Evolutionary conservation across 2,329 filamentous ascomycete species (phyloP).

Genomic region (Dissoconium aciculare): DNA sequence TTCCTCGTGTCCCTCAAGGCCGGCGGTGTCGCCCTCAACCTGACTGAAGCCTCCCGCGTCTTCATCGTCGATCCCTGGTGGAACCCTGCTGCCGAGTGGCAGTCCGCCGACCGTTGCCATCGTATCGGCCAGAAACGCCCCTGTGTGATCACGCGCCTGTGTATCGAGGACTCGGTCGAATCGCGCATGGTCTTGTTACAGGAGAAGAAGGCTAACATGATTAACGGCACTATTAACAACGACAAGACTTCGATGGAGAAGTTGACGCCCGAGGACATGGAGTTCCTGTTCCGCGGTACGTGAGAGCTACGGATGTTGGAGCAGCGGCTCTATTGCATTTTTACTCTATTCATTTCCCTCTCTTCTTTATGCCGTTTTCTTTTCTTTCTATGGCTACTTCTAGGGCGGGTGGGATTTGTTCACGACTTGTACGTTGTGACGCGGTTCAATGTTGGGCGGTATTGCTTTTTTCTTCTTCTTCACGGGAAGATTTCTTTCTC

Average conservation of each 20-base stretch:
- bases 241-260: slow-evolving; percentile 86
- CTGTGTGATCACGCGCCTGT: slow-evolving; percentile 84
- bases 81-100: slow-evolving; percentile 99
- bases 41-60: slow-evolving; percentile 86
- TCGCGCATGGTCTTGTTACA: slow-evolving; percentile 89
- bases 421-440: too few relatives aligned
- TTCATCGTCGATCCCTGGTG: slow-evolving; percentile 47
- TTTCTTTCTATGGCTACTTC: too few relatives aligned
- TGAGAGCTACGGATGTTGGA: slow-evolving; percentile 18
- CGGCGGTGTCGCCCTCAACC: slow-evolving; percentile 83
- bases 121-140: slow-evolving; percentile 90
- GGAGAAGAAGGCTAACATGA: slow-evolving; percentile 98
- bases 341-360: slow-evolving; percentile 1
- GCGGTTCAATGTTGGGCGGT: too few relatives aligned
- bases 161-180: slow-evolving; percentile 94
- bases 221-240: slow-evolving; percentile 88
- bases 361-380: too few relatives aligned
- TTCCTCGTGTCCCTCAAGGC: slow-evolving; percentile 94
- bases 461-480: too few relatives aligned
- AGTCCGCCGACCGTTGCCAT: slow-evolving; percentile 73
- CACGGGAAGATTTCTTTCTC: too few relatives aligned
- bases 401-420: too few relatives aligned
- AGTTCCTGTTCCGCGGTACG: slow-evolving; percentile 81
- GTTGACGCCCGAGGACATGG: slow-evolving; percentile 77
- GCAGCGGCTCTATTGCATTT: not conserved